phyloP scores from a whole-genome alignment of 768 basidiomycete species.

The Ephemerocybe angulata region DNA sequence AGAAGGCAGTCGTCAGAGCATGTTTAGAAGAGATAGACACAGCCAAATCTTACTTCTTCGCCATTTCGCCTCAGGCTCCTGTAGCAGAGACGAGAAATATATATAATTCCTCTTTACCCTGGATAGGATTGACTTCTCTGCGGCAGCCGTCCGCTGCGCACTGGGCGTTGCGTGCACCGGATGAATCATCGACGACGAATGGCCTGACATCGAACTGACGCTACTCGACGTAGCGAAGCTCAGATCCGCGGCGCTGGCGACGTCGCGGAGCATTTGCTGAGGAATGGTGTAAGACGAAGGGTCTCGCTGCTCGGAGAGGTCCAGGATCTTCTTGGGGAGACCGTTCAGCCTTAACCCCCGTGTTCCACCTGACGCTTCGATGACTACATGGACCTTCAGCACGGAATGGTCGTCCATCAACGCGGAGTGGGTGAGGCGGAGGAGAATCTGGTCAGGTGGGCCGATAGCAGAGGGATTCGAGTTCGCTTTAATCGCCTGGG shows the following conservation, averaged over 20 bases:
- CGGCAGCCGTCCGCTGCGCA: constrained; percentile 51
- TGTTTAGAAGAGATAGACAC: constrained; percentile 2
- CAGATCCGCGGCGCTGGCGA: constrained; percentile 62
- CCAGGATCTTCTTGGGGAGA: constrained; percentile 62
- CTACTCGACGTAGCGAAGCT: constrained; percentile 65
- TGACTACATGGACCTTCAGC: constrained; percentile 72
- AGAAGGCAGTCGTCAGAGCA: constrained; percentile 5
- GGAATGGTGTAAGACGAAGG: constrained; percentile 55
- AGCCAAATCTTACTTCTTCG: constrained; percentile 61
- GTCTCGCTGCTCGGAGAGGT: constrained; percentile 65
- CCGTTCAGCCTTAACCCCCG: constrained; percentile 86
- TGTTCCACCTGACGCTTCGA: constrained; percentile 77
- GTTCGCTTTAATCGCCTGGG: constrained; percentile 49
- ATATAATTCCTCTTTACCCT: constrained; percentile 92
- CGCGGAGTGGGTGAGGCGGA: constrained; percentile 70
- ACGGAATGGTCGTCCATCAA: constrained; percentile 72
- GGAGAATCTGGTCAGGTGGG: constrained; percentile 48
- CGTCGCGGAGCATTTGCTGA: constrained; percentile 67
- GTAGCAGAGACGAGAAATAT: constrained; percentile 93
- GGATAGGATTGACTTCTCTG: constrained; percentile 80
- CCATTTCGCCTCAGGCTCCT: constrained; percentile 99
- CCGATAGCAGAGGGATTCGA: constrained; percentile 30
- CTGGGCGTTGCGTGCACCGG: constrained; percentile 32
- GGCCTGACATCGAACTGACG: constrained; percentile 41
- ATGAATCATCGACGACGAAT: constrained; percentile 23